These are phyloP conservation scores for Urochloa ruziziensis DNA, from an alignment of 176 grass and related monocot species.

Conservation along the genomic window DNA sequence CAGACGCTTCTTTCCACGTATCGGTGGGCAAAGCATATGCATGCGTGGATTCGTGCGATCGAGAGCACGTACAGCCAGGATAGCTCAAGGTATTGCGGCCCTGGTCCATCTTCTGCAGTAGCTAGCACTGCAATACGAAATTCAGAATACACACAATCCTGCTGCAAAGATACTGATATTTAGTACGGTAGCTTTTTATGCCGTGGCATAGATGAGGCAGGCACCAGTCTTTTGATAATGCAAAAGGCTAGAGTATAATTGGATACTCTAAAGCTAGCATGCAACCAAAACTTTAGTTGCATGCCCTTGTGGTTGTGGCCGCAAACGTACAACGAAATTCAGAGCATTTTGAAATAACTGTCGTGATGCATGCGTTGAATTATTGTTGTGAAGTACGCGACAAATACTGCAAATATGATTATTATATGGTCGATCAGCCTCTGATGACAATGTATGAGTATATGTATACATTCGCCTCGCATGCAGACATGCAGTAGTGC, in stretches of 20 bases:
- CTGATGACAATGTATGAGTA: background rate
- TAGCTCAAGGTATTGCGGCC: background rate
- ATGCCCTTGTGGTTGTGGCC: background rate
- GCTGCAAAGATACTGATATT: background rate
- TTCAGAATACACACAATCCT: background rate
- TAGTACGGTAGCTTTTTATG: background rate
- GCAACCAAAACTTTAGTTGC: background rate
- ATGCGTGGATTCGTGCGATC: too few species aligned
- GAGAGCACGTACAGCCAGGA: background rate
- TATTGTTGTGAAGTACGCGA: background rate
- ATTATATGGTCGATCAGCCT: background rate
- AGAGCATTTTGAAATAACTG: conserved; percentile 8
- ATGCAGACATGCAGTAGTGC: background rate
- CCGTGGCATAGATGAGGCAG: background rate
- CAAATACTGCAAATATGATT: background rate
- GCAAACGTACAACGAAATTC: background rate
- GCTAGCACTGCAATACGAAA: background rate
- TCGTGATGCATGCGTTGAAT: background rate
- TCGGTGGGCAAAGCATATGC: background rate
- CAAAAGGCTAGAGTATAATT: background rate
- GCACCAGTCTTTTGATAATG: background rate
- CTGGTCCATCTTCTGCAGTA: background rate
- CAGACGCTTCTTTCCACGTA: conserved; percentile 34
- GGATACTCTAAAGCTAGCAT: background rate
- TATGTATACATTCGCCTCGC: background rate